Conservation (phyloP, 352 stramenopile genomes). For the Phytophthora crassamura region DNA sequence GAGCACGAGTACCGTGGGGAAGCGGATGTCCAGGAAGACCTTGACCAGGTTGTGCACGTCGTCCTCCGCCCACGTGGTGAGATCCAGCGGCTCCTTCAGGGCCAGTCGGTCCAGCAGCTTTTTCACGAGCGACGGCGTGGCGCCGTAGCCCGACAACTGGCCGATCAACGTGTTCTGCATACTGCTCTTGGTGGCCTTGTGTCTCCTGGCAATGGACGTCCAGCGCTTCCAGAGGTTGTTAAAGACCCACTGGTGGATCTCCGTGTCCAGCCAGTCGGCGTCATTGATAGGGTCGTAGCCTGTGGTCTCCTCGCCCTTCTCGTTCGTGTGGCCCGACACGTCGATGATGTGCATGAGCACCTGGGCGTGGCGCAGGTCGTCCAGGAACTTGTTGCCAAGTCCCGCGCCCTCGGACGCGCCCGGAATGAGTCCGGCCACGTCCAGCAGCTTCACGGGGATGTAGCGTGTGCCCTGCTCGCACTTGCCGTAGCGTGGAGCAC, state of each 20-base stretch:
- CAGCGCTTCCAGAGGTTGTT: constrained; percentile 90
- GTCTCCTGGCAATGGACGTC: constrained; percentile 77
- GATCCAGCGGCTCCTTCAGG: constrained; percentile 67
- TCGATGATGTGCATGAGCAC: constrained; percentile 93
- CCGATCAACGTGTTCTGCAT: constrained; percentile 71
- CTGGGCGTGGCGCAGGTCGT: constrained; percentile 88
- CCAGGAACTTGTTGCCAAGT: constrained; percentile 99
- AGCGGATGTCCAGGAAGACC: constrained; percentile 78
- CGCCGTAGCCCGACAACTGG: constrained; percentile 83
- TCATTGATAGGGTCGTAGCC: constrained; percentile 92
- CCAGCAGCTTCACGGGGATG: constrained; percentile 86
- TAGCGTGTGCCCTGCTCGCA: constrained; percentile 79
- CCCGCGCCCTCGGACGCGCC: constrained; percentile 92
- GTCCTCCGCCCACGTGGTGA: constrained; percentile 58
- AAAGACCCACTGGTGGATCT: constrained; percentile 92
- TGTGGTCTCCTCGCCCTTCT: constrained; percentile 88
- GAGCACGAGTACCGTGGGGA: constrained; percentile 89
- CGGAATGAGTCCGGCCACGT: constrained; percentile 84
- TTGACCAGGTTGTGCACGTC: constrained; percentile 84
- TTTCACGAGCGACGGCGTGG: constrained; percentile 74
- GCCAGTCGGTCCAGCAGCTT: constrained; percentile 74
- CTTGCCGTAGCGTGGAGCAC: constrained; percentile 78
- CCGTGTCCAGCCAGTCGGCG: constrained; percentile 83
- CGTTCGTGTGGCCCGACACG: constrained; percentile 88
- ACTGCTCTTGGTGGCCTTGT: constrained; percentile 78